Base-by-base conservation (phyloP, 768 basidiomycete genomes). In the Fistulinella prunicolor region DNA sequence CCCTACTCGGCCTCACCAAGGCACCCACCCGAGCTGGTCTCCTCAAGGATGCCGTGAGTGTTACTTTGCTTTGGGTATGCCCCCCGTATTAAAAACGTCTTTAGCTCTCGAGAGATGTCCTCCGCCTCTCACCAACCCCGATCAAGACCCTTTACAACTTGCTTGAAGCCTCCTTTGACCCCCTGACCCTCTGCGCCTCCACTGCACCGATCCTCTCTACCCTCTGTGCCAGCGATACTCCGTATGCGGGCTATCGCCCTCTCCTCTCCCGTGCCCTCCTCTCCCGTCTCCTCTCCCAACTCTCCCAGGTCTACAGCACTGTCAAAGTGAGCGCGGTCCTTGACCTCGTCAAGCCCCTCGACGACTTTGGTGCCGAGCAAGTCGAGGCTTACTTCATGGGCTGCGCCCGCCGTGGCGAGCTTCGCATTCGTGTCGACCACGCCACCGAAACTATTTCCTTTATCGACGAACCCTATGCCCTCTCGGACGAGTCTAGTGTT, bases 341-440 rank as follows among this genome's bases (percentile, higher is more conserved):
- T 38, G 74, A 81, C 17, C 83, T 99, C 46, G 86, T 89, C 40
- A 77, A 80, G 1, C 94, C 95, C 35, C 73, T 91, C 17, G 80
- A 79, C 12, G 77, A 73, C 6, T 61, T 79, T 29, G 75, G 73
- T 4, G 79, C 82, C n/a, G 83, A 86, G 51, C 83, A 86, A 63
- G 74, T 86, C 54, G 93, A 98, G 69, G 86, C 88, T 4, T 97
- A 95, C 68, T 72, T 98, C 54, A 95, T 96, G 89, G 85, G 86
- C 29, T 91, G 92, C 49, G 90, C 91, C 37, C 81, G 86, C 39
- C 81, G 86, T 8, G 90, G 91, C 32, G 93, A 96, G 66, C 79
- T 97, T 41, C 78, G 72, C 57, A 85, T 96, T 53, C 83, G 84
- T 14, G 82, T 97, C 38, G 92, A 98, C 68, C 95, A 99, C 65